Percentiles rank a stretch among this genome's conserved stretches.
phyloP scores from a whole-genome alignment of 2,329 filamentous ascomycete genomes.

The Rhynchosporium secalis region DNA sequence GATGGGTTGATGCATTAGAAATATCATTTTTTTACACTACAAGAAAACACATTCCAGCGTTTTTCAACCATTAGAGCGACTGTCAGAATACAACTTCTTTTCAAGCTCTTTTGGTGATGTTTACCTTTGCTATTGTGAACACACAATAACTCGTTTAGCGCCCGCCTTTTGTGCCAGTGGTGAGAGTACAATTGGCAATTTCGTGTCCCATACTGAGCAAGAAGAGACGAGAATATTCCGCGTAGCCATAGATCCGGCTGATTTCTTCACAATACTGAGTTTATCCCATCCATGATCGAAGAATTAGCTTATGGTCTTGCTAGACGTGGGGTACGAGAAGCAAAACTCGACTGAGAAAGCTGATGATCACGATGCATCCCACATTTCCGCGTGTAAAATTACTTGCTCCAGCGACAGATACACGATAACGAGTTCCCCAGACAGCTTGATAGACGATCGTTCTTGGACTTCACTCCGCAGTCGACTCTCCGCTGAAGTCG shows the following conservation, averaged over 20 bases:
- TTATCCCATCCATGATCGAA: neutral
- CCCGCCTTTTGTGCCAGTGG: too few relatives aligned
- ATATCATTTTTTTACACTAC: too few relatives aligned
- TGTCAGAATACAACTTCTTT: too few relatives aligned
- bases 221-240: neutral
- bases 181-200: too few relatives aligned
- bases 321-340: slow-evolving; percentile 2
- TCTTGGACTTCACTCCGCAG: slow-evolving; percentile 4
- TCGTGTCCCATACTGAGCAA: neutral
- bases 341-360: neutral
- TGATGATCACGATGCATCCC: neutral
- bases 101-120: too few relatives aligned
- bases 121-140: too few relatives aligned
- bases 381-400: neutral
- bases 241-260: neutral
- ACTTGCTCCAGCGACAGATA: neutral
- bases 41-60: too few relatives aligned
- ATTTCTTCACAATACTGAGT: slow-evolving; percentile 1
- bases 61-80: too few relatives aligned
- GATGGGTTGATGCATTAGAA: too few relatives aligned
- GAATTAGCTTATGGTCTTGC: slow-evolving; percentile 4
- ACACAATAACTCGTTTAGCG: too few relatives aligned
- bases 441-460: neutral
- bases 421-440: neutral
- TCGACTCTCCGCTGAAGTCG: neutral